Percentiles rank a stretch among this genome's conserved stretches.
Conservation (phyloP, 108 stramenopile species). For the Skeletonema potamos region DNA sequence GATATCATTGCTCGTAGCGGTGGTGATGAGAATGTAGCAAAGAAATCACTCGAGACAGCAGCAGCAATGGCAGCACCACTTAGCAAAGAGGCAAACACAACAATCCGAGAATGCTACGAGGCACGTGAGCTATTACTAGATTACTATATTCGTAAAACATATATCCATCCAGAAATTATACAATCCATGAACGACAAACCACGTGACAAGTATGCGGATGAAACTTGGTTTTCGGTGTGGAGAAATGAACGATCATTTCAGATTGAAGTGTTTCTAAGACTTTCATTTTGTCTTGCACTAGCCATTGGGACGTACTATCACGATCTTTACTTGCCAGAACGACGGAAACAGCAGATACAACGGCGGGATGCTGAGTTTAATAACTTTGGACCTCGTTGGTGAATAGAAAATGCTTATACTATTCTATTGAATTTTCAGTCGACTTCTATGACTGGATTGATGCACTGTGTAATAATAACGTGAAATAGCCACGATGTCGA, state of each 20-base stretch:
- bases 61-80: background rate
- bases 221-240: conserved; percentile 20
- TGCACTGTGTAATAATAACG: conserved; percentile 34
- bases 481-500: conserved; percentile 39
- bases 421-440: background rate
- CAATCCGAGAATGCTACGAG: conserved; percentile 21
- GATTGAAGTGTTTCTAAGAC: conserved; percentile 14
- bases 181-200: conserved; percentile 6
- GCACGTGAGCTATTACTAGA: conserved; percentile 14
- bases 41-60: background rate
- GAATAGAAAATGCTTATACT: background rate
- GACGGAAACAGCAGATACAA: conserved; percentile 14
- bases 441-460: conserved; percentile 1
- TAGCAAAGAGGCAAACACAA: background rate
- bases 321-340: conserved; percentile 9
- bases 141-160: conserved; percentile 7
- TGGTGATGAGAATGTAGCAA: background rate
- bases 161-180: conserved; percentile 9
- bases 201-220: conserved; percentile 3
- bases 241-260: conserved; percentile 15
- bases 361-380: conserved; percentile 1
- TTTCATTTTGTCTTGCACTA: conserved; percentile 16
- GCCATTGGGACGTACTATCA: conserved; percentile 19
- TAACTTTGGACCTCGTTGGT: conserved; percentile 9
- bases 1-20: conserved; percentile 4